Evolutionary conservation across 768 basidiomycete genomes (phyloP).

Genomic region (Psilocybe cubensis): DNA sequence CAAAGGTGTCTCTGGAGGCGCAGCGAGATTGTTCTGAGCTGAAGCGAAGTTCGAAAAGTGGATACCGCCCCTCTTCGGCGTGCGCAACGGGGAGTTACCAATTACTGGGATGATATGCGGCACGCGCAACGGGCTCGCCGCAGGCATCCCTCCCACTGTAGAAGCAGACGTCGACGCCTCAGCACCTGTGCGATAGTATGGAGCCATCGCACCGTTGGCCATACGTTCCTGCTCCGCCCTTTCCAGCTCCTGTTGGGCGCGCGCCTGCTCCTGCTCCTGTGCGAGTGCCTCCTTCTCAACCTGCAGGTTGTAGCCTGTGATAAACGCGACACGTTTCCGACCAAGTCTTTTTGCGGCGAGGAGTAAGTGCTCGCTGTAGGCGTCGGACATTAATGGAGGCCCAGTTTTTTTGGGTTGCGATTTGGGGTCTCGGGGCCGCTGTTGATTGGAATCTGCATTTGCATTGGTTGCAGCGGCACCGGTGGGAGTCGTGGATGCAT

Average conservation of each 20-base stretch:
- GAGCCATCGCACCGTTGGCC: slow-evolving; percentile 25
- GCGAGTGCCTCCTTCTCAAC: slow-evolving; percentile 36
- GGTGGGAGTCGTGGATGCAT: background rate
- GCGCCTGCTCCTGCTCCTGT: slow-evolving; percentile 30
- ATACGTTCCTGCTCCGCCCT: slow-evolving; percentile 32
- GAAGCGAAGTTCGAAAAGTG: slow-evolving; percentile 8
- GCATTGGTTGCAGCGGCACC: background rate
- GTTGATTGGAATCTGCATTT: background rate
- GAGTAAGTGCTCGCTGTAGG: slow-evolving; percentile 71
- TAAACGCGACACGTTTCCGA: slow-evolving; percentile 57
- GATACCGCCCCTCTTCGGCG: slow-evolving; percentile 20
- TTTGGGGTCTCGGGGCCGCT: slow-evolving; percentile 14
- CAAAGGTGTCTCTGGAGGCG: slow-evolving; percentile 15
- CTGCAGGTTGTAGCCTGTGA: slow-evolving; percentile 52
- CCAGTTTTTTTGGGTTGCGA: slow-evolving; percentile 14
- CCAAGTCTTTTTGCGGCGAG: slow-evolving; percentile 75
- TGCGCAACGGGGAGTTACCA: slow-evolving; percentile 6
- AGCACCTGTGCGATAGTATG: slow-evolving; percentile 23
- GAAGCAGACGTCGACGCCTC: slow-evolving; percentile 14
- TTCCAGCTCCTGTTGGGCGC: slow-evolving; percentile 29
- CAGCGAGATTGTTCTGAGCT: background rate
- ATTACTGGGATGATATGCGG: background rate
- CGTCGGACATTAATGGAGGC: slow-evolving; percentile 55
- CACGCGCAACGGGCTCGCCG: background rate
- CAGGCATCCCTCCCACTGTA: slow-evolving; percentile 16